Percentiles rank a stretch among this genome's conserved stretches.
Conservation (phyloP, 2,329 filamentous ascomycete species). For the Peltaster fructicola region DNA sequence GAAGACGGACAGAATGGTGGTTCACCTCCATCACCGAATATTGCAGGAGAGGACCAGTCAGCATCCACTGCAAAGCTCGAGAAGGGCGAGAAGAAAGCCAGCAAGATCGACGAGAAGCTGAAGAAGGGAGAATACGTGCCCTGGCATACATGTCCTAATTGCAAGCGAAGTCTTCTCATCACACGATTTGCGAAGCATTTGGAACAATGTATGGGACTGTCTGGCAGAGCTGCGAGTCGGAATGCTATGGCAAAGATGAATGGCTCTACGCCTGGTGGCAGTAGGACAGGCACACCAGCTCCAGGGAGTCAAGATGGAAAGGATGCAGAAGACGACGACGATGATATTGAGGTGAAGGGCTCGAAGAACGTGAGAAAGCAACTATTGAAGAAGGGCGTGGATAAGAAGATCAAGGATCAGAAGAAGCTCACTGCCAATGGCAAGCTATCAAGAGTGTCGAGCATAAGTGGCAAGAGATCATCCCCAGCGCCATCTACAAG, state of each 20-base stretch:
- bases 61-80: conserved; percentile 24
- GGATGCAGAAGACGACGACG: conserved; percentile 15
- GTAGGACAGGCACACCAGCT: conserved; percentile 18
- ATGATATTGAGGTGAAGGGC: conserved; percentile 10
- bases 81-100: conserved; percentile 27
- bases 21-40: conserved; percentile 17
- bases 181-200: conserved; percentile 43
- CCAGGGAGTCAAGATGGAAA: conserved; percentile 11
- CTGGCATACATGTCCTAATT: conserved; percentile 41
- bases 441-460: conserved; percentile 16
- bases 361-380: conserved; percentile 16
- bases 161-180: conserved; percentile 43
- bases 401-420: conserved; percentile 27
- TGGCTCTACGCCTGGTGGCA: conserved; percentile 14
- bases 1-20: conserved; percentile 22
- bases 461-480: conserved; percentile 7
- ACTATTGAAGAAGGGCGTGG: conserved; percentile 22
- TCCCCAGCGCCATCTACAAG: conserved; percentile 8
- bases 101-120: conserved; percentile 26
- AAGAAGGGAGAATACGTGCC: conserved; percentile 34
- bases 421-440: conserved; percentile 17
- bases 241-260: conserved; percentile 31
- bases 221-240: conserved; percentile 32
- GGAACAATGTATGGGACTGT: conserved; percentile 42
- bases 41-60: conserved; percentile 9